A percentile compares a stretch with the other conserved stretches of the same genome.
Conservation (phyloP, 163 green algal genomes). For the Scenedesmus sp. region DNA sequence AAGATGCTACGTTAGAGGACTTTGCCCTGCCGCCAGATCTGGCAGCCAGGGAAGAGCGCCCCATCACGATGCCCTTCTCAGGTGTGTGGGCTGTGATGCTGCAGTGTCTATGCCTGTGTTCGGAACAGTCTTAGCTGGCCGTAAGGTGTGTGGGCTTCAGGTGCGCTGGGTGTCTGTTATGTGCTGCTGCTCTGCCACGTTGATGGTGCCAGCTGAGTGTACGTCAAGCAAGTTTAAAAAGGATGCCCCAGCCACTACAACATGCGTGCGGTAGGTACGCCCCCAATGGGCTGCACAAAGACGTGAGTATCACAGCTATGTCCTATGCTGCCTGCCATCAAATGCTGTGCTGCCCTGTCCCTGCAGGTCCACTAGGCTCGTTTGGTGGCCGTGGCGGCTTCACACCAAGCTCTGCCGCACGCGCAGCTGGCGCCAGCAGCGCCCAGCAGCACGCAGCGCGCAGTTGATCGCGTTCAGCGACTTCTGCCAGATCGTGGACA, state of each 20-base stretch:
- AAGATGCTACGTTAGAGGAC: slow-evolving; percentile 71
- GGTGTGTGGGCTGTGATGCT: neutral
- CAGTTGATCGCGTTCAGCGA: slow-evolving; percentile 49
- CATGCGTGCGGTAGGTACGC: no score
- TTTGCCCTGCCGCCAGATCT: slow-evolving; percentile 75
- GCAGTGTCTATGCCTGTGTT: no score
- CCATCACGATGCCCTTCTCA: slow-evolving; percentile 46
- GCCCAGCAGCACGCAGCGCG: neutral
- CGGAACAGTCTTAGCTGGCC: no score
- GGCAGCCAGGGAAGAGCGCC: neutral
- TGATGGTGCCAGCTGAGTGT: no score
- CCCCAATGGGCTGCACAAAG: no score
- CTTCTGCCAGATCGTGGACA: slow-evolving; percentile 72
- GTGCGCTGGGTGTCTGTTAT: no score
- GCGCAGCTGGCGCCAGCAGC: neutral
- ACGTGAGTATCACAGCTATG: neutral
- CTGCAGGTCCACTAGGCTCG: neutral
- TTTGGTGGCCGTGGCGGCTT: neutral
- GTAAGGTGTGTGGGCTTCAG: no score
- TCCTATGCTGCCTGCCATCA: neutral
- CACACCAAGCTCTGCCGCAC: neutral
- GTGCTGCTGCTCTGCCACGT: neutral
- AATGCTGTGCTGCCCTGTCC: neutral
- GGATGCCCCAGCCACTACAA: no score
- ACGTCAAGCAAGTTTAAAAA: no score